These are phyloP conservation scores for Leptographium procerum DNA, from an alignment of 2,329 filamentous ascomycete species.

Conservation along the genomic window DNA sequence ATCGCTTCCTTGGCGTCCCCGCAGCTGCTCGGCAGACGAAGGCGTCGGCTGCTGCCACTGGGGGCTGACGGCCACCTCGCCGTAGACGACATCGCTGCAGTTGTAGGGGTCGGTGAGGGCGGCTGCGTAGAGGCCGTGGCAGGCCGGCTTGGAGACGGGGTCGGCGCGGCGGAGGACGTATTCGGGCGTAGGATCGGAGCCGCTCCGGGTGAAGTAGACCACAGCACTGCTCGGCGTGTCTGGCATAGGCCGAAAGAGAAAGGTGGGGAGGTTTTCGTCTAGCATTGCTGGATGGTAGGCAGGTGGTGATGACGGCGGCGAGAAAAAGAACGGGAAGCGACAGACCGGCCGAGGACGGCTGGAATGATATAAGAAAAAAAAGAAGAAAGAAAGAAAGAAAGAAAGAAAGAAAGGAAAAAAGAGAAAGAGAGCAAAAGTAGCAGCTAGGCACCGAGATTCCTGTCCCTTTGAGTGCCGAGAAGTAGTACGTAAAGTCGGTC, in stretches of 20 bases:
- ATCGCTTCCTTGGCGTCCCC: slow-evolving; percentile 5
- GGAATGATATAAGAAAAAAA: not conserved
- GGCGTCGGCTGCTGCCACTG: slow-evolving; percentile 77
- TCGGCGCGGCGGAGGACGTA: slow-evolving; percentile 73
- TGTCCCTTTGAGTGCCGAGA: too few species aligned
- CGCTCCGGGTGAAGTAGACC: slow-evolving; percentile 56
- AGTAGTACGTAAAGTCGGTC: too few species aligned
- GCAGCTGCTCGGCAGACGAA: slow-evolving; percentile 62
- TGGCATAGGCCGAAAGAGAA: slow-evolving; percentile 40
- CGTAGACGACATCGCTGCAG: slow-evolving; percentile 65
- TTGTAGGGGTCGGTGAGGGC: slow-evolving; percentile 76
- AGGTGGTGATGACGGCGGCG: not conserved
- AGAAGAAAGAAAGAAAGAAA: not conserved
- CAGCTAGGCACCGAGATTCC: too few species aligned
- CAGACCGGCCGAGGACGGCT: not conserved
- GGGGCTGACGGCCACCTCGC: slow-evolving; percentile 72
- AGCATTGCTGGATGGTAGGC: slow-evolving; percentile 47
- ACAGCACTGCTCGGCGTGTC: slow-evolving; percentile 44
- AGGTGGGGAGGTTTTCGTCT: slow-evolving; percentile 84
- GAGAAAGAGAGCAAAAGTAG: not conserved
- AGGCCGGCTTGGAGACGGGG: slow-evolving; percentile 49
- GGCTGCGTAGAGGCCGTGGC: slow-evolving; percentile 75
- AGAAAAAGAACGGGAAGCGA: not conserved
- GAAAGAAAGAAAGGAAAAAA: not conserved
- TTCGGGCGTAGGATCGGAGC: slow-evolving; percentile 65